Evolutionary conservation across 805 yeast species (phyloP), one percentile per base, ranked within the genome.

Genomic region (Yarrowia yakushimensis): DNA sequence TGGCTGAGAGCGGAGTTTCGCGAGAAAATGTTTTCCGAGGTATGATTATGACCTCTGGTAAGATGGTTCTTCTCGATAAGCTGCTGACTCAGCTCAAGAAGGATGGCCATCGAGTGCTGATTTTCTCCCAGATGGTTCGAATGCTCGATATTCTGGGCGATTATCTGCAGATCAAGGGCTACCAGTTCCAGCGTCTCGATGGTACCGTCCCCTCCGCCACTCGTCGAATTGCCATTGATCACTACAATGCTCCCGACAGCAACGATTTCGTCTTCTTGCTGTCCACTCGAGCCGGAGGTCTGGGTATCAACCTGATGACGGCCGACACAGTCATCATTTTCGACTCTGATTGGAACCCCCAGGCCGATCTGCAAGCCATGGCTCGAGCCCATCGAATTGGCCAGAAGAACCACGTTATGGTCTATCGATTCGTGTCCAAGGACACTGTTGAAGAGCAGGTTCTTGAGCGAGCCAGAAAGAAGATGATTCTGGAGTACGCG

Each of bases 361-460:
- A 94, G 74, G 99, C 99, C 0, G 99, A 94, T 80, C 79, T 94
- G 70, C 99, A 94, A 76, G 99, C 99, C 1, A 94, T 94, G 99
- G 99, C 99, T 0, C 85, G 99, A 76, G 99, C 99, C 2, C 99
- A 94, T 77, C 86, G 99, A 79, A 94, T 94, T 72, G 99, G 99
- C n/a, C 99, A 94, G 74, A 94, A 92, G 75, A 91, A 90, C 69
- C 99, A 94, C 75, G 99, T 94, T 36, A 90, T 90, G 85, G 98
- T 94, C 17, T 94, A 94, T 73, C 80, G 99, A 72, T 89, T 94
- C 77, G 98, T 94, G n/a, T 87, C 97, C 64, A 94, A 94, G 70
- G 99, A 94, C 70, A 94, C 99, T 0, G 97, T 94, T 13, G 99
- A 94, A 74, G 99, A 94, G 74, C 97, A 94, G 72, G 96, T 94